Conservation (phyloP, 2,329 filamentous ascomycete genomes). For the Monosporascus sp. region DNA sequence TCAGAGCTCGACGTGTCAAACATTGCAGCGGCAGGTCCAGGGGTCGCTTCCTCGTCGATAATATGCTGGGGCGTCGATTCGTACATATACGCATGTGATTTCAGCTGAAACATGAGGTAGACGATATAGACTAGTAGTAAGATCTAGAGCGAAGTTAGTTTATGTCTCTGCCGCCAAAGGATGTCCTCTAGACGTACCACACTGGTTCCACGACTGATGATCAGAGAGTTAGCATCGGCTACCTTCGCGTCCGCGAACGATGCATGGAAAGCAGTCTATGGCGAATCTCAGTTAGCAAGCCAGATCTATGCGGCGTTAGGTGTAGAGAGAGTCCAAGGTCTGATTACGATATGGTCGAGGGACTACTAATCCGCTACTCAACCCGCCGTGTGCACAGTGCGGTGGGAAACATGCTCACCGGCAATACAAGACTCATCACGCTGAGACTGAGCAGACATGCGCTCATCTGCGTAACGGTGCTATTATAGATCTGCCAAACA, state of each 20-base stretch:
- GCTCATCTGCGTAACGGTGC: constrained; percentile 93
- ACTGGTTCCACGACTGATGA: constrained; percentile 85
- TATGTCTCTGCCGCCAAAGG: not conserved
- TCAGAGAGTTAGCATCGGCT: constrained; percentile 68
- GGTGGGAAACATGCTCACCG: constrained; percentile 44
- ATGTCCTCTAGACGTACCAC: constrained; percentile 51
- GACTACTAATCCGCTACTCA: too few species aligned
- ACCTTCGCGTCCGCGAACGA: constrained; percentile 61
- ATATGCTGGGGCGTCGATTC: constrained; percentile 88
- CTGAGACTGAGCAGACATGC: constrained; percentile 86
- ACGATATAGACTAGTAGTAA: constrained; percentile 76
- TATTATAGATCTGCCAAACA: constrained; percentile 71
- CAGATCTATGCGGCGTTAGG: not conserved
- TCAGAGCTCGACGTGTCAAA: constrained; percentile 65
- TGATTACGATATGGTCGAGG: too few species aligned
- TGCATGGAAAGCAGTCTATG: constrained; percentile 80
- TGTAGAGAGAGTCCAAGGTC: too few species aligned
- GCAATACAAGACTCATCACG: constrained; percentile 82
- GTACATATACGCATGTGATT: constrained; percentile 88
- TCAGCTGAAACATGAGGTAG: constrained; percentile 85
- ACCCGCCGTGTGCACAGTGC: too few species aligned
- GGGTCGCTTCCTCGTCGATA: constrained; percentile 85
- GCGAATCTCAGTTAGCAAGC: constrained; percentile 37
- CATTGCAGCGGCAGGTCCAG: constrained; percentile 77
- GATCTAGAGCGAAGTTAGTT: constrained; percentile 42